A percentile compares a stretch with the other conserved stretches of the same genome.
Evolutionary conservation across 2,329 filamentous ascomycete species (phyloP).

Genomic region (Penicillium sclerotigenum): DNA sequence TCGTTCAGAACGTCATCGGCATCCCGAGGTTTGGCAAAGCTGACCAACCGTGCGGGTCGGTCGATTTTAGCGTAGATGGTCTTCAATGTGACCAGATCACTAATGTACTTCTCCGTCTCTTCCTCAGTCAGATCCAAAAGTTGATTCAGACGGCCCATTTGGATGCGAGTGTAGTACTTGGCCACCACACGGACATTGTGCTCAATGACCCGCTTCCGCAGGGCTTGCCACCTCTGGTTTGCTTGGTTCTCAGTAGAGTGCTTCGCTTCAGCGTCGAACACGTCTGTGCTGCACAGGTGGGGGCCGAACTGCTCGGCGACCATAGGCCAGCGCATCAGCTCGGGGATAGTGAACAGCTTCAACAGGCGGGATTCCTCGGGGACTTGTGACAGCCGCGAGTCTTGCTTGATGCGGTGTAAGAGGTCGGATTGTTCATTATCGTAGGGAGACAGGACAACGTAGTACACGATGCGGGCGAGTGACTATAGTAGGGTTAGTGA

Average conservation of each 20-base stretch:
- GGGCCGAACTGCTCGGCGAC: constrained; percentile 85
- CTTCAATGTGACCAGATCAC: constrained; percentile 93
- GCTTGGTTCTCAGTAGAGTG: constrained; percentile 74
- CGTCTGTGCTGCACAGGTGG: constrained; percentile 82
- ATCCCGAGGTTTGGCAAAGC: constrained; percentile 89
- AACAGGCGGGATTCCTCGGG: constrained; percentile 79
- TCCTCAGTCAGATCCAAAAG: constrained; percentile 89
- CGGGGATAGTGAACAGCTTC: constrained; percentile 90
- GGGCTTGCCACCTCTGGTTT: constrained; percentile 82
- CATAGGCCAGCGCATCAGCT: constrained; percentile 98
- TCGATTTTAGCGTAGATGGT: constrained; percentile 98
- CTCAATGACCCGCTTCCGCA: constrained; percentile 97
- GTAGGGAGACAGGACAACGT: constrained; percentile 91
- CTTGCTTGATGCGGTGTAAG: constrained; percentile 85
- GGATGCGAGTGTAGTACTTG: constrained; percentile 98
- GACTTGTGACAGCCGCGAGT: constrained; percentile 75
- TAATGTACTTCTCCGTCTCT: constrained; percentile 99
- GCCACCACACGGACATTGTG: constrained; percentile 97
- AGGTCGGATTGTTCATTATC: constrained; percentile 99
- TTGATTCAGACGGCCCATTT: constrained; percentile 83
- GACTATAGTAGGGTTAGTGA: constrained; percentile 52
- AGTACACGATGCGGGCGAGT: constrained; percentile 94
- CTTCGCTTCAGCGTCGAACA: constrained; percentile 69
- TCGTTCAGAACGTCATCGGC: constrained; percentile 96
- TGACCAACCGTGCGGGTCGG: constrained; percentile 85